Base-by-base conservation (phyloP, 306 rosid species). In the Heteromeles arbutifolia region DNA sequence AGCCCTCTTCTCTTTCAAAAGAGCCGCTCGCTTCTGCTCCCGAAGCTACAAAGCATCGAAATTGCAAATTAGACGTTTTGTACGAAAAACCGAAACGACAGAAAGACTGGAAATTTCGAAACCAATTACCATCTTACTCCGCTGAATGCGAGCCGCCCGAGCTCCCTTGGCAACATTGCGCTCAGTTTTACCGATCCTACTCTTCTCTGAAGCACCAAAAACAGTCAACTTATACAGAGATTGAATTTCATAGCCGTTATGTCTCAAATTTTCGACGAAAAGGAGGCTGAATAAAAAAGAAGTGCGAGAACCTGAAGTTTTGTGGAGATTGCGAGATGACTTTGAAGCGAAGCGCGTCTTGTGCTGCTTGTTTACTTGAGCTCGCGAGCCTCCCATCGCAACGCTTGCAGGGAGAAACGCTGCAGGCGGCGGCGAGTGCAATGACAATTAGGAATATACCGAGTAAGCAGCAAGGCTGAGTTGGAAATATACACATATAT, bases 1-100 rank as follows among this genome's bases (percentile, higher is more conserved):
- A 48, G 93, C 90, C 78, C 99, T 86, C 82, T 87, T 95, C 72
- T 95, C 99, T 66, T 90, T 91, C 88, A 95, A 76, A 67, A 95
- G 72, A 0, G 92, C 92, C 11, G 88, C 93, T 34, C 79, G 76
- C 80, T 95, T 95, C 81, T 89, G 96, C 62, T 88, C 98, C 43
- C 95, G 91, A 8, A 90, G 79, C 98, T 94, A 79, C 82, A 81
- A 54, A 68, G 58, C 21, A 24, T 28, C 11, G 18, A 31, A 45
- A 25, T n/a, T 12, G 18, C 19, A 18, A 50, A 65, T 43, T 28
- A 54, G 29, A 34, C 37, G 1, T 32, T 29, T 29, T 29, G 32
- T 29, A 3, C 32, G 32, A 32, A 34, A 34, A 7, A 3, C 11
- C n/a, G 19, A 13, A 6, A 78, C 12, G 31, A 66, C 5, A 37